Percentiles rank a stretch among this genome's conserved stretches.
phyloP scores from a whole-genome alignment of 139 green algal species.

The Auxenochlorella protothecoides region DNA sequence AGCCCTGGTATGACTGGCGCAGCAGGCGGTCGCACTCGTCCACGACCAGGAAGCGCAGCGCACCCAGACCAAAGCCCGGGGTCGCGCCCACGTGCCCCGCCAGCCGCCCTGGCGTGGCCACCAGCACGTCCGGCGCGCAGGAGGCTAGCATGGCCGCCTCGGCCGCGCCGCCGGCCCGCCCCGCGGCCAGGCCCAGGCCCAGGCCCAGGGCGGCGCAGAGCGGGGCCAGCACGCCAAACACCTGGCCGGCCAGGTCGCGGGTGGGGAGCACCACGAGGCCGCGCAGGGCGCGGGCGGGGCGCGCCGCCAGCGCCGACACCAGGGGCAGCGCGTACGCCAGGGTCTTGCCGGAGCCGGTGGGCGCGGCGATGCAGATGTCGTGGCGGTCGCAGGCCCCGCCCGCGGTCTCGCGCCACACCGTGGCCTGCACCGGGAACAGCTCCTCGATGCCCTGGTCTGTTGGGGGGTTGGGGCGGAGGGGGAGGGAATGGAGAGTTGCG shows the following conservation, averaged over 20 bases:
- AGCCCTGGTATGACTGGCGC: slow-evolving; percentile 86
- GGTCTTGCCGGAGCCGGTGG: slow-evolving; percentile 85
- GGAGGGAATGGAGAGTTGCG: too few species aligned
- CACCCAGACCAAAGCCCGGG: slow-evolving; percentile 26
- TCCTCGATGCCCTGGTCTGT: slow-evolving; percentile 33
- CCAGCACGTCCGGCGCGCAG: slow-evolving; percentile 32
- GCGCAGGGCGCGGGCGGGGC: slow-evolving; percentile 26
- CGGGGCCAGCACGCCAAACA: slow-evolving; percentile 48
- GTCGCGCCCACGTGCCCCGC: slow-evolving; percentile 54
- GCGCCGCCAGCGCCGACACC: slow-evolving; percentile 46
- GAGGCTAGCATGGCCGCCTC: slow-evolving; percentile 36
- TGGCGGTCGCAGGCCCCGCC: slow-evolving; percentile 54
- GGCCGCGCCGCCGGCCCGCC: slow-evolving; percentile 21
- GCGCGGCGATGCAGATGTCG: slow-evolving; percentile 77
- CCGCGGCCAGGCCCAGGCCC: slow-evolving; percentile 35
- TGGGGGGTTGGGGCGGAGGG: too few species aligned
- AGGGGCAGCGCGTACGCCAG: slow-evolving; percentile 77
- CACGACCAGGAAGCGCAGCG: slow-evolving; percentile 70
- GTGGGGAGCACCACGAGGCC: slow-evolving; percentile 74
- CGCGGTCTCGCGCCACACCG: slow-evolving; percentile 51
- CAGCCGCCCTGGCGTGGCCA: slow-evolving; percentile 71
- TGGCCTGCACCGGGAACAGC: slow-evolving; percentile 72
- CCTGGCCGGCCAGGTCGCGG: slow-evolving; percentile 63
- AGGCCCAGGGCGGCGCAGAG: slow-evolving; percentile 48
- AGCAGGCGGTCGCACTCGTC: slow-evolving; percentile 89